Evolutionary conservation across 1,284 basidiomycete species (phyloP).

Genomic region (Trichosporon faecale): DNA sequence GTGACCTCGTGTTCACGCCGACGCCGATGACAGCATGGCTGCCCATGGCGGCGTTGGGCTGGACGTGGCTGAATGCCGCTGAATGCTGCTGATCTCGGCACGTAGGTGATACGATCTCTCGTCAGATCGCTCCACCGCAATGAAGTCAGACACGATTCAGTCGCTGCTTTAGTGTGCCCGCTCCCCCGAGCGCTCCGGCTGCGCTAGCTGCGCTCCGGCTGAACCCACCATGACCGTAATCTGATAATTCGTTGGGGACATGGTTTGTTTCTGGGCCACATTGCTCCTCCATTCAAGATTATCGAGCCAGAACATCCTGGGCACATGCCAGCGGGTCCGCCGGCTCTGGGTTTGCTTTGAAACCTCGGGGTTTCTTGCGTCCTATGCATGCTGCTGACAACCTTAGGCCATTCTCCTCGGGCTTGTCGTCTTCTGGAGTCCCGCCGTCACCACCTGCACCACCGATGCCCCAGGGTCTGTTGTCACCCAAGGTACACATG

Average conservation of each 20-base stretch:
- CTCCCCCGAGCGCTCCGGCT: neutral
- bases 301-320: too few relatives aligned
- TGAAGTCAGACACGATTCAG: neutral
- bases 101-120: neutral
- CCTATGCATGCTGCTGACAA: neutral
- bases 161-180: neutral
- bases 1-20: neutral
- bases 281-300: neutral
- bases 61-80: neutral
- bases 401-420: too few relatives aligned
- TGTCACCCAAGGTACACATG: neutral
- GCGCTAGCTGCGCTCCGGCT: neutral
- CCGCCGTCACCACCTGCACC: too few relatives aligned
- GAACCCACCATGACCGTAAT: conserved; percentile 1
- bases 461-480: neutral
- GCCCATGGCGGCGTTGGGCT: neutral
- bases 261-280: neutral
- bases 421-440: too few relatives aligned
- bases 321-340: too few relatives aligned
- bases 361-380: neutral
- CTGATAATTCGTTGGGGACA: neutral
- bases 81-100: neutral
- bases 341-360: too few relatives aligned
- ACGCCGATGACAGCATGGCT: neutral
- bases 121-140: neutral